These are phyloP conservation scores for Pseudotsuga menziesii DNA, from an alignment of 75 land plant species.

Conservation along the genomic window DNA sequence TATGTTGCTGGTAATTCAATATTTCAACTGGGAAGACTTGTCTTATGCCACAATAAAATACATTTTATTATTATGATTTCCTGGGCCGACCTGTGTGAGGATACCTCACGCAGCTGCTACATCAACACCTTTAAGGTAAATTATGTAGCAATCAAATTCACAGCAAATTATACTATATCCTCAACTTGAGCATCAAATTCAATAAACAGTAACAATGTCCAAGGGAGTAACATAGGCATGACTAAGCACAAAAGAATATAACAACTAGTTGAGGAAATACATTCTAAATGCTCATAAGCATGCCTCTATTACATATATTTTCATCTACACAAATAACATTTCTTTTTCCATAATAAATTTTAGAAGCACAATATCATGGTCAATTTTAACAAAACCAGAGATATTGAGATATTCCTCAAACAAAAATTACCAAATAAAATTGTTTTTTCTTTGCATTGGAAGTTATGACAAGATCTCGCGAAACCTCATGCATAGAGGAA, in stretches of 20 bases:
- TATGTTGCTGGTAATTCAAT: no score
- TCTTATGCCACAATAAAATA: no score
- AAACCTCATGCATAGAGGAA: conserved; percentile 82
- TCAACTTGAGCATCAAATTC: neutral
- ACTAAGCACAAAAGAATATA: neutral
- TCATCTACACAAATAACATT: neutral
- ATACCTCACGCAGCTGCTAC: no score
- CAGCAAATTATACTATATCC: neutral
- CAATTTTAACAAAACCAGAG: neutral
- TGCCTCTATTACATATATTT: neutral
- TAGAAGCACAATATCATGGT: neutral
- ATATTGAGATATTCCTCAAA: conserved; percentile 2
- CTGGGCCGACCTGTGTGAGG: no score
- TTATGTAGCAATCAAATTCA: neutral
- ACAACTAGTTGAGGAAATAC: neutral
- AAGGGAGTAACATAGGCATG: neutral
- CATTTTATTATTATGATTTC: no score
- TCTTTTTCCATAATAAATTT: neutral
- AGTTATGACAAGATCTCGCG: conserved; percentile 85
- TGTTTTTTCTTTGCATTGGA: conserved; percentile 81
- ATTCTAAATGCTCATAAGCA: neutral
- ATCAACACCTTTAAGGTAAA: neutral
- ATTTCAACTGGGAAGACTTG: no score
- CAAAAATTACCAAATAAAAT: conserved; percentile 57
- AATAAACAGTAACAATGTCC: neutral